phyloP scores from a whole-genome alignment of 768 basidiomycete genomes.

The Leccinum disarticulatum region DNA sequence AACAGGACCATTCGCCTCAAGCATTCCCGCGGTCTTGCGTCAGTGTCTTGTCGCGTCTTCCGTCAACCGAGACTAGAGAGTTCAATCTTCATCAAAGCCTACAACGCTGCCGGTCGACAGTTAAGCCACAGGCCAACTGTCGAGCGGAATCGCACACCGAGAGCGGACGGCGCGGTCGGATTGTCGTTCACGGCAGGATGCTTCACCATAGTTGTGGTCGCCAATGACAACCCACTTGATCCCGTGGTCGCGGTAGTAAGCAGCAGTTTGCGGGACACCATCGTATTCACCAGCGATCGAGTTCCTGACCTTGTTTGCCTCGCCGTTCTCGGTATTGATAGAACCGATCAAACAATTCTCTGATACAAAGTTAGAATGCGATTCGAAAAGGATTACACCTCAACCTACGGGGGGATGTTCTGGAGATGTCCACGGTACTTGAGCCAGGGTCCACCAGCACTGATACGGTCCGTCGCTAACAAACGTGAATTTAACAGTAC shows the following conservation, averaged over 20 bases:
- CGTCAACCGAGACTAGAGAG: no score
- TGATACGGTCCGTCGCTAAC: constrained; percentile 87
- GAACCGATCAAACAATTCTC: constrained; percentile 98
- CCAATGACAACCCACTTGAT: no score
- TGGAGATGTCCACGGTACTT: constrained; percentile 99
- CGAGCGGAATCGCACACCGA: no score
- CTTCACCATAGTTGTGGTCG: no score
- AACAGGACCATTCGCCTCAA: no score
- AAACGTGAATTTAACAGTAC: constrained; percentile 2
- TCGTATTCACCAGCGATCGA: constrained; percentile 83
- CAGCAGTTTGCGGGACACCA: constrained; percentile 81
- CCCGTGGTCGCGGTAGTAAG: constrained; percentile 83
- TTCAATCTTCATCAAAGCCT: no score
- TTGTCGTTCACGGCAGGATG: no score
- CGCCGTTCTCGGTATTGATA: constrained; percentile 91
- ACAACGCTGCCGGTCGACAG: no score
- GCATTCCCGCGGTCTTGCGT: no score
- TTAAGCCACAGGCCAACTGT: no score
- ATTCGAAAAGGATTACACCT: background rate
- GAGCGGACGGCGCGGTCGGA: no score
- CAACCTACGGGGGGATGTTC: constrained; percentile 88
- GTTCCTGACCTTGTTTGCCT: constrained; percentile 96
- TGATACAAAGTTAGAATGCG: constrained; percentile 29
- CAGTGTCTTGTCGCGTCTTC: no score
- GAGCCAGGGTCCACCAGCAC: constrained; percentile 98